Conservation (phyloP, 108 stramenopile species). For the Poteriospumella lacustris region DNA sequence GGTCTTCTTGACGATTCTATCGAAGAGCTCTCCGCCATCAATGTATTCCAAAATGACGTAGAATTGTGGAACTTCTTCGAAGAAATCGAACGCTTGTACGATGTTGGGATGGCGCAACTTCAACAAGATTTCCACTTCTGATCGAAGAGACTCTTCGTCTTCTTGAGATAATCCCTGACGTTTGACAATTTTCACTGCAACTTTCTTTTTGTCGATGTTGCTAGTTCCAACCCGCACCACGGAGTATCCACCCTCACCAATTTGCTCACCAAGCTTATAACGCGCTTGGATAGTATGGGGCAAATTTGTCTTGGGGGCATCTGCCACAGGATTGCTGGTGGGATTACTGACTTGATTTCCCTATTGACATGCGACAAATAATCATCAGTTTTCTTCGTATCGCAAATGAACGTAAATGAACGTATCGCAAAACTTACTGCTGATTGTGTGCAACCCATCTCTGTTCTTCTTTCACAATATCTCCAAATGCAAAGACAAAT, state of each 20-base stretch:
- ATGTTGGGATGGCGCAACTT: conserved; percentile 65
- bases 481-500: too few relatives aligned
- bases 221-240: conserved; percentile 35
- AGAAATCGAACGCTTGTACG: conserved; percentile 80
- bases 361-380: too few relatives aligned
- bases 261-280: conserved; percentile 49
- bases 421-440: too few relatives aligned
- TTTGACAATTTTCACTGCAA: conserved; percentile 41
- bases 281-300: conserved; percentile 29
- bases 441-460: too few relatives aligned
- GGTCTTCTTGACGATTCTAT: conserved; percentile 81
- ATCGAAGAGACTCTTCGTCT: conserved; percentile 40
- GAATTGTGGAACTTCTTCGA: conserved; percentile 53
- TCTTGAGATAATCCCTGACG: conserved; percentile 28
- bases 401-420: too few relatives aligned
- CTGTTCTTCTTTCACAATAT: too few relatives aligned
- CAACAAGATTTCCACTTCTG: conserved; percentile 49
- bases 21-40: conserved; percentile 87
- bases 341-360: too few relatives aligned
- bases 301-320: too few relatives aligned
- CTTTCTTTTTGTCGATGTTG: conserved; percentile 48
- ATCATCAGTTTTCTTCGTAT: too few relatives aligned
- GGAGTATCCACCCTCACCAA: conserved; percentile 42
- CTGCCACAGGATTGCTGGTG: too few relatives aligned
- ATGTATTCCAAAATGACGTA: conserved; percentile 36